Evolutionary conservation across 2,329 filamentous ascomycete species (phyloP).

Genomic region (Gliomastix tumulicola): DNA sequence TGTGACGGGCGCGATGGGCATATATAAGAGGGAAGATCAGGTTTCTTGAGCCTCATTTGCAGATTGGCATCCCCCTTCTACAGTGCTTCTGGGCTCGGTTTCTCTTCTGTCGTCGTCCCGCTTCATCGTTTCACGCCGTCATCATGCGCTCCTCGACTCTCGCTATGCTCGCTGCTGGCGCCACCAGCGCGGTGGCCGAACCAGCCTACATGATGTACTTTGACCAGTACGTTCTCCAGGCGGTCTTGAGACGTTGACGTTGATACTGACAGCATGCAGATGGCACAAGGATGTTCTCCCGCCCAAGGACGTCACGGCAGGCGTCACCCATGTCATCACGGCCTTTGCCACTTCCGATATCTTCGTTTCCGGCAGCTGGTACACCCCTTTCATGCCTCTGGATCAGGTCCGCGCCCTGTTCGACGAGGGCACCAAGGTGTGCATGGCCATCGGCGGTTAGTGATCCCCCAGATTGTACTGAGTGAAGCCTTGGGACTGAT

Average conservation of each 20-base stretch:
- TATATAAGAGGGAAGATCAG: too few species aligned
- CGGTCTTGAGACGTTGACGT: background rate
- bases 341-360: conserved; percentile 43
- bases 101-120: too few species aligned
- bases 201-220: conserved; percentile 33
- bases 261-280: conserved; percentile 4
- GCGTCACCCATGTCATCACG: conserved; percentile 48
- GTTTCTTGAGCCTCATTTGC: too few species aligned
- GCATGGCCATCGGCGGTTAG: conserved; percentile 61
- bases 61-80: too few species aligned
- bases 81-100: too few species aligned
- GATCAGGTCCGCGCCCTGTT: conserved; percentile 45
- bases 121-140: too few species aligned
- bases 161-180: conserved; percentile 9
- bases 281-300: conserved; percentile 27
- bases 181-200: conserved; percentile 10
- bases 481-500: too few species aligned
- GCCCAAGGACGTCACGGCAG: conserved; percentile 21
- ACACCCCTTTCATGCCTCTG: conserved; percentile 46
- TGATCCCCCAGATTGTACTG: too few species aligned
- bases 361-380: conserved; percentile 35
- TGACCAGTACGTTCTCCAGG: conserved; percentile 29
- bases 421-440: conserved; percentile 44
- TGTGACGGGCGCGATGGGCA: too few species aligned
- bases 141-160: conserved; percentile 8